Percentiles rank a stretch among this genome's conserved stretches.
Conservation (phyloP, 345 rosid genomes). For the Citrus mangshanensis region DNA sequence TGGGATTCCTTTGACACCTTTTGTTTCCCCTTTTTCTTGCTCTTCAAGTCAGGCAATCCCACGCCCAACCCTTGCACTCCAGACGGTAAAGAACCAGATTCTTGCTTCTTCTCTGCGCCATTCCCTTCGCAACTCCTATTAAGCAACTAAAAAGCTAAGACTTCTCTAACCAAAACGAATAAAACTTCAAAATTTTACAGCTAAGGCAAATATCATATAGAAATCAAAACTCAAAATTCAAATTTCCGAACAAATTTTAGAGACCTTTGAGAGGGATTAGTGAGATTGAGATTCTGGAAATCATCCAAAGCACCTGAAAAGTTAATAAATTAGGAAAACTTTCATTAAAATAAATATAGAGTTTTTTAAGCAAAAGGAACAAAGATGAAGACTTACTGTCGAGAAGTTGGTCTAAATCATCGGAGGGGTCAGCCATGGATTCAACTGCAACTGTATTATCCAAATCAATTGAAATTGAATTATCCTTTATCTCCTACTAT, state of each 20-base stretch:
- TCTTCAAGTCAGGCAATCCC: conserved; percentile 88
- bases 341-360: neutral
- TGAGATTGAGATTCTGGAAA: conserved; percentile 83
- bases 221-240: too few species aligned
- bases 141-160: conserved; percentile 5
- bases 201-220: neutral
- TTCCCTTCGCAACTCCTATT: conserved; percentile 43
- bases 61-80: conserved; percentile 86
- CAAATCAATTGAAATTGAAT: too few species aligned
- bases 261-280: conserved; percentile 50
- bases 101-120: conserved; percentile 37
- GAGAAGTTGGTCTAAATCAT: conserved; percentile 94
- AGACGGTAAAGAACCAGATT: conserved; percentile 39
- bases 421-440: conserved; percentile 58
- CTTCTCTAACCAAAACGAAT: neutral
- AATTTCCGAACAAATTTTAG: neutral
- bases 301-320: conserved; percentile 95
- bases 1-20: conserved; percentile 65
- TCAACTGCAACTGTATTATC: neutral
- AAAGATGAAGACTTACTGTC: conserved; percentile 51
- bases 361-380: too few species aligned
- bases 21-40: conserved; percentile 79
- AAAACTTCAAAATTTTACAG: neutral
- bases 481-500: too few species aligned
- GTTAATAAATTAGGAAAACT: conserved; percentile 8